These are phyloP conservation scores for Croton setiger DNA, from an alignment of 441 rosid species.

Conservation along the genomic window DNA sequence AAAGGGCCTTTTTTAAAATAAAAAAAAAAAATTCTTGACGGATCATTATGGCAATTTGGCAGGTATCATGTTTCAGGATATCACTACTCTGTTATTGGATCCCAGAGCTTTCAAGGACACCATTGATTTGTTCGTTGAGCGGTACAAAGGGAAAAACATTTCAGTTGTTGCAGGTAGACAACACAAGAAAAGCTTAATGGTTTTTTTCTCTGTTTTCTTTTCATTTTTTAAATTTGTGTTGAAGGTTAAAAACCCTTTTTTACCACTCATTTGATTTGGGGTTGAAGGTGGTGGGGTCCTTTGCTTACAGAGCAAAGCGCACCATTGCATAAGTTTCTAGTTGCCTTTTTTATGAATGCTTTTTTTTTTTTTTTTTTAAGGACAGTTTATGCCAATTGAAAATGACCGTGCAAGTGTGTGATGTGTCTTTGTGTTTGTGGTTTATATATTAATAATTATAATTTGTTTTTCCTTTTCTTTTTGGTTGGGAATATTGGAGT, in stretches of 20 bases:
- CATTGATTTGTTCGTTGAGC: conserved; percentile 75
- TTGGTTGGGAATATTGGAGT: background rate
- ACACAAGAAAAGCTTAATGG: background rate
- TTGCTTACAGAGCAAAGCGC: conserved; percentile 27
- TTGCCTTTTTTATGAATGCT: conserved; percentile 9
- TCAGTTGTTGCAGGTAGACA: conserved; percentile 84
- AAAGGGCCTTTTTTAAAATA: background rate
- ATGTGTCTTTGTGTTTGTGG: conserved; percentile 11
- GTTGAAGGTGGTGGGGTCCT: conserved; percentile 39
- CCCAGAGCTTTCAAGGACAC: conserved; percentile 81
- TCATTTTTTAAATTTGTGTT: conserved; percentile 18
- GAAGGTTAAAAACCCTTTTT: conserved; percentile 16
- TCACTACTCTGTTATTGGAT: conserved; percentile 59
- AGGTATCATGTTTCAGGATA: conserved; percentile 95
- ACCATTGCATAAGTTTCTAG: conserved; percentile 25
- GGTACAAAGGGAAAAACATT: conserved; percentile 70
- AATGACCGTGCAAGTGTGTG: conserved; percentile 23
- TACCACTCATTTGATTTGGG: conserved; percentile 26
- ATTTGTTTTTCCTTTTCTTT: background rate
- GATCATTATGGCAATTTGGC: conserved; percentile 8
- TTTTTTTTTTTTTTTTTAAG: too few species aligned
- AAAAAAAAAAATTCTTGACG: background rate
- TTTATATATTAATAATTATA: background rate
- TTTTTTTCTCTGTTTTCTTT: conserved; percentile 24
- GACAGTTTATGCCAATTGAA: conserved; percentile 24